Base-by-base conservation (phyloP, 2,329 filamentous ascomycete genomes). In the Zasmidium cellare region DNA sequence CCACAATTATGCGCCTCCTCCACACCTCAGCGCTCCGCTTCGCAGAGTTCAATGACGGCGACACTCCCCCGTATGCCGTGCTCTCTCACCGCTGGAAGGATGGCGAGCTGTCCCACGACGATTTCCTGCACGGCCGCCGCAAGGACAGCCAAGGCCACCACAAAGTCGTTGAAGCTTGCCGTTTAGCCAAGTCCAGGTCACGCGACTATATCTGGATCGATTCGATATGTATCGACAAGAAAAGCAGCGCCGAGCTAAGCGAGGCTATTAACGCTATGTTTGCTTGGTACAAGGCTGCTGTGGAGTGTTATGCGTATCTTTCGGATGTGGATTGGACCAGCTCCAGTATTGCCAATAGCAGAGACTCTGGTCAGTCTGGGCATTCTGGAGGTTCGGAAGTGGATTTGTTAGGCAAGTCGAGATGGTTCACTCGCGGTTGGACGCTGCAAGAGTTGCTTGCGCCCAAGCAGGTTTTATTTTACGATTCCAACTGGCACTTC, bases 181-280 rank as follows among this genome's bases (percentile, higher is more conserved):
- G 45, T 22, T 51, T 51, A 16, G 54, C 50, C 44, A 48, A 49
- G 45, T 47, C 46, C 3, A 48, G 54, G 3, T 38, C 41, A 22
- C 28, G 28, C 25, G 56, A 58, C 3, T 75, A 72, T 38, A 59
- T 67, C n/a, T 76, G 75, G 74, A 64, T 74, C 3, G 75, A 76
- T 59, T 75, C 73, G 1, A 74, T 70, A 61, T 76, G 74, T 53
- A 76, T 76, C 54, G 70, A 76, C 58, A 75, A 75, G 58, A 59
- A 57, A 1, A 72, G 67, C 57, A 71, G 67, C 46, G 63, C 72
- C 0, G 74, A 75, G 64, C 63, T 76, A 1, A 69, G 69, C 1
- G 71, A 75, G 53, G 69, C 72, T 3, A 74, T 64, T 48, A 64
- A 64, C 28, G 55, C 57, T 2, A 67, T 66, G 64, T 67, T 63